These are phyloP conservation scores for Backusella tuberculispora DNA, from an alignment of 192 early-diverging fungal species.

Conservation along the genomic window DNA sequence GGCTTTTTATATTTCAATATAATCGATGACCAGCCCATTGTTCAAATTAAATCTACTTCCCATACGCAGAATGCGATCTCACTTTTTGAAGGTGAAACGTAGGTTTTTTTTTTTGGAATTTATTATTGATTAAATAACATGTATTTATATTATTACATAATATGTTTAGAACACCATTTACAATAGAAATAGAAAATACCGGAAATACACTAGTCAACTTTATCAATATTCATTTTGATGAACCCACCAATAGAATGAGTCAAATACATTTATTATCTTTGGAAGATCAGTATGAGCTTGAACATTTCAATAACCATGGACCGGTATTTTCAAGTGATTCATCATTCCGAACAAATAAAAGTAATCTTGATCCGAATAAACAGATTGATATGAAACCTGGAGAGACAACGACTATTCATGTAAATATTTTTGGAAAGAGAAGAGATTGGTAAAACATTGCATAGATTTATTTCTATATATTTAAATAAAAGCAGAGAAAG, in stretches of 20 bases:
- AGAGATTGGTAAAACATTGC: slow-evolving; percentile 55
- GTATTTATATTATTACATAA: too few relatives aligned
- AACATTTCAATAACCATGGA: slow-evolving; percentile 58
- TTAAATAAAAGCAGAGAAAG: not conserved
- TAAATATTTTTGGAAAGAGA: slow-evolving; percentile 74
- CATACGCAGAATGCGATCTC: slow-evolving; percentile 69
- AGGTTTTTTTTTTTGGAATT: not conserved
- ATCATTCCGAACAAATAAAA: slow-evolving; percentile 25
- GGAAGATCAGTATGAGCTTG: slow-evolving; percentile 78
- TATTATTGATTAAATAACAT: not conserved
- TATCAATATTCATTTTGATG: slow-evolving; percentile 59
- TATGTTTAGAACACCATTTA: slow-evolving; percentile 60
- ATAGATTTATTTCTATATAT: not conserved
- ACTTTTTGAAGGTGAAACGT: slow-evolving; percentile 85
- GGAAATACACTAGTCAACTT: slow-evolving; percentile 71
- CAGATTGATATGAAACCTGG: slow-evolving; percentile 59
- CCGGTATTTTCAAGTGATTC: slow-evolving; percentile 57
- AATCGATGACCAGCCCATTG: slow-evolving; percentile 65
- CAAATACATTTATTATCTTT: slow-evolving; percentile 50
- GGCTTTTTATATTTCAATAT: slow-evolving; percentile 43
- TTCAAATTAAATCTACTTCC: slow-evolving; percentile 66
- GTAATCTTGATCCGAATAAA: slow-evolving; percentile 23
- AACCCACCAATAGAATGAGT: slow-evolving; percentile 44
- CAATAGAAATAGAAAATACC: slow-evolving; percentile 73
- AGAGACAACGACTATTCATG: slow-evolving; percentile 50